Conservation (phyloP, 257 asterid species). For the Nicotiana paniculata region DNA sequence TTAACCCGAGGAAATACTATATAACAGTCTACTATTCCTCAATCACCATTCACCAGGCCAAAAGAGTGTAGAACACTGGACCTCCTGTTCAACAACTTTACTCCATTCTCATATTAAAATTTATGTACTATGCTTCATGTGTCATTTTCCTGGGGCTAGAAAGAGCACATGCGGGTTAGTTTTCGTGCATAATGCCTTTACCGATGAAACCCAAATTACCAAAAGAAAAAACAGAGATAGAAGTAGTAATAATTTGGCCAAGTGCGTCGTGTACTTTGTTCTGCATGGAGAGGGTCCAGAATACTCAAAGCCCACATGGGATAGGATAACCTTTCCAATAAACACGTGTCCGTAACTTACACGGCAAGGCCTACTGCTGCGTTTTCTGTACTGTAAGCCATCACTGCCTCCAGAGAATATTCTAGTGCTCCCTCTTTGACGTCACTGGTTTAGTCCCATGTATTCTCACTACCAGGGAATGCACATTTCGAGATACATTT, state of each 20-base stretch:
- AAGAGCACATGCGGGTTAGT: not conserved
- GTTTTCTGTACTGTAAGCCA: not conserved
- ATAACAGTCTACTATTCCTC: no score
- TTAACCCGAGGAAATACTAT: no score
- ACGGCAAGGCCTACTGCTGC: slow-evolving; percentile 32
- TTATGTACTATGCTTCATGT: not conserved
- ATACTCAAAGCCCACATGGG: slow-evolving; percentile 22
- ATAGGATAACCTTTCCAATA: slow-evolving; percentile 17
- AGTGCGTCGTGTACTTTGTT: slow-evolving; percentile 17
- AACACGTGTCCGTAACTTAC: slow-evolving; percentile 46
- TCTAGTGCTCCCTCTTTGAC: not conserved
- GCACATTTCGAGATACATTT: not conserved
- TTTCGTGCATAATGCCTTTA: not conserved
- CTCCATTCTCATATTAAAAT: not conserved
- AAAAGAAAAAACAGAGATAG: slow-evolving; percentile 9
- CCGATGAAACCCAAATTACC: not conserved
- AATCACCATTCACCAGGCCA: no score
- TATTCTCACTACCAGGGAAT: not conserved
- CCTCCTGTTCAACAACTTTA: not conserved
- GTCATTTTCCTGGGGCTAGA: not conserved
- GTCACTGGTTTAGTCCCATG: not conserved
- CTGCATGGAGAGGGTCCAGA: slow-evolving; percentile 16
- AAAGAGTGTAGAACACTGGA: no score
- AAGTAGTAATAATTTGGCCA: slow-evolving; percentile 9
- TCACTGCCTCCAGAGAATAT: not conserved